Base-by-base conservation (phyloP, 495 filamentous ascomycete species). In the Aspergillus leporis region DNA sequence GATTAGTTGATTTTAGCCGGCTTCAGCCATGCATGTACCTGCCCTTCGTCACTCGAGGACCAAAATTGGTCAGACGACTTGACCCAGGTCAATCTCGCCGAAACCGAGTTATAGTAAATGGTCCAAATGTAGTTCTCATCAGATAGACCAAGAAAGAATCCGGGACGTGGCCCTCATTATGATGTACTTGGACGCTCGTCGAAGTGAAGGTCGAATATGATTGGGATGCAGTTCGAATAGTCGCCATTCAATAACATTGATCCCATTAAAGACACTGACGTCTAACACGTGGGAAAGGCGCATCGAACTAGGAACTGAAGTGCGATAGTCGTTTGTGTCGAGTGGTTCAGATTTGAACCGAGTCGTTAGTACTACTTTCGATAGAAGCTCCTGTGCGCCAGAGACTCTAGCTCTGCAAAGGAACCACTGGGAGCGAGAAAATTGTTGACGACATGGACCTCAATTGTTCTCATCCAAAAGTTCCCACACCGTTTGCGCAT, bases 401-500 rank as follows among this genome's bases (percentile, higher is more conserved):
- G 16, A 18, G 13, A 2, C 13, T n/a, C 16, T 3, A 18, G 3
- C 12, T 18, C 16, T 3, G 38, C 16, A 18, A 41, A 7, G n/a
- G 38, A 41, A 14, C 4, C 23, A 19, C 19, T 3, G 43, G 43
- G 12, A 23, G 19, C 1, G 12, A 1, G 13, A n/a, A 22, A 3
- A 8, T 47, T 47, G 4, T 3, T 28, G 31, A 36, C 14, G 41
- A 34, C 28, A 13, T n/a, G 5, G 56, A 14, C 49, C 36, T 51
- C 57, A 54, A 41, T 57, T 55, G 12, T 58, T 56, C 5, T 68
- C 67, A 22, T 74, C 69, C 30, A 79, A 51, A 0, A 79, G 61
- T 48, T 74, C 66, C 77, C 77, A 79, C 7, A 79, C 25, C 32
- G 75, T 49, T 30, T 59, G 65, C 7, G 71, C 59, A 32, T 76